phyloP scores from a whole-genome alignment of 352 stramenopile genomes.

The Phytopythium sindhum region DNA sequence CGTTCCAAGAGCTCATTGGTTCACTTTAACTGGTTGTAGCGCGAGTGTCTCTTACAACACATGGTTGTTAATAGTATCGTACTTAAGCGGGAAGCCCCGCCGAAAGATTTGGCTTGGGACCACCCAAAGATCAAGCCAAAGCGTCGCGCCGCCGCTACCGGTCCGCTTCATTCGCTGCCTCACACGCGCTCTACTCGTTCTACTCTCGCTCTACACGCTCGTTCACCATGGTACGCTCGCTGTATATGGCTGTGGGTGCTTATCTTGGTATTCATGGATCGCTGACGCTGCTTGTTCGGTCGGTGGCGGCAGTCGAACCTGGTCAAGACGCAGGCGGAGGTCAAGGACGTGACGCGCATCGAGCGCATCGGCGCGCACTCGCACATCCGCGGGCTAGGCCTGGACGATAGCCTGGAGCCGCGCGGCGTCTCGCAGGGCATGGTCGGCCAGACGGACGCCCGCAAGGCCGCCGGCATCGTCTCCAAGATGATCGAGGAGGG shows the following conservation, averaged over 20 bases:
- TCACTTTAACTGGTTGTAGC: background rate
- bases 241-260: no score
- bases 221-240: constrained; percentile 3
- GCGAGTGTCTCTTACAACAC: background rate
- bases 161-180: background rate
- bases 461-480: constrained; percentile 94
- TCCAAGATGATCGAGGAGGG: constrained; percentile 98
- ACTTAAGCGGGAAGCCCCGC: background rate
- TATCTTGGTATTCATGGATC: no score
- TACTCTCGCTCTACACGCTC: background rate
- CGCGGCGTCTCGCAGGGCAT: constrained; percentile 94
- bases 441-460: constrained; percentile 94
- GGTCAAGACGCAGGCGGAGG: constrained; percentile 85
- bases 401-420: constrained; percentile 97
- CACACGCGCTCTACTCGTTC: background rate
- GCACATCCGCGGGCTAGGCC: constrained; percentile 97
- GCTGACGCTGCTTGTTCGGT: no score
- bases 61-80: background rate
- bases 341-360: constrained; percentile 97
- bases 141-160: background rate
- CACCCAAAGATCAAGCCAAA: constrained; percentile 3
- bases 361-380: constrained; percentile 99
- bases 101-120: constrained; percentile 8
- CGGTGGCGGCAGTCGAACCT: constrained; percentile 6
- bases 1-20: background rate